phyloP scores from a whole-genome alignment of 2,329 filamentous ascomycete species.

The Nemania sp. region DNA sequence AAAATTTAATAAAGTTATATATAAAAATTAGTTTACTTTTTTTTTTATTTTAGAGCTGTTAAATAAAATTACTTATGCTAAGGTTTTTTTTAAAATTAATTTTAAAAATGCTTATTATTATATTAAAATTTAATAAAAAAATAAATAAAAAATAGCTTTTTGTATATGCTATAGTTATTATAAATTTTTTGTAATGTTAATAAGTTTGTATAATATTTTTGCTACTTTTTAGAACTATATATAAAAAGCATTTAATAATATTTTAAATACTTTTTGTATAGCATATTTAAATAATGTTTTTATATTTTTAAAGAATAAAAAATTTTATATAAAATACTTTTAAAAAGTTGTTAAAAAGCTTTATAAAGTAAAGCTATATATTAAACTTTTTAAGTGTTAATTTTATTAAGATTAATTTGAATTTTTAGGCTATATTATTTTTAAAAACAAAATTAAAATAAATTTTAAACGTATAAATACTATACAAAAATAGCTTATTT shows the following conservation, averaged over 20 bases:
- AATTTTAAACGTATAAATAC: not conserved
- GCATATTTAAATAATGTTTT: not conserved
- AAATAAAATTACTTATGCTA: not conserved
- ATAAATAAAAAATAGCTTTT: not conserved
- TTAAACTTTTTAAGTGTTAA: no score
- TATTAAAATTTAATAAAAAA: not conserved
- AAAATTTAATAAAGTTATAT: not conserved
- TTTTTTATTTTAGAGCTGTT: conserved; percentile 1
- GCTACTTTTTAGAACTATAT: not conserved
- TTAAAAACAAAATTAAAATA: no score
- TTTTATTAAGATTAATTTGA: no score
- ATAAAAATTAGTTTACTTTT: not conserved
- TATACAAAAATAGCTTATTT: not conserved
- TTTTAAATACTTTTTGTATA: not conserved
- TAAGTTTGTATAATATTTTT: not conserved
- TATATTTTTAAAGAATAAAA: no score
- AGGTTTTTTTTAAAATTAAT: not conserved
- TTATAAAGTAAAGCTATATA: no score
- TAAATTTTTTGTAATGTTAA: not conserved
- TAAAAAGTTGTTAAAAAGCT: no score
- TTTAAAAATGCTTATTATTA: conserved; percentile 1
- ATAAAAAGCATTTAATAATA: not conserved
- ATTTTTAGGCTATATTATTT: not conserved
- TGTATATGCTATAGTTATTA: not conserved
- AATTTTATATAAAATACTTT: no score